Evolutionary conservation across 2,329 filamentous ascomycete species (phyloP).

Genomic region (Ophiostoma quercus): DNA sequence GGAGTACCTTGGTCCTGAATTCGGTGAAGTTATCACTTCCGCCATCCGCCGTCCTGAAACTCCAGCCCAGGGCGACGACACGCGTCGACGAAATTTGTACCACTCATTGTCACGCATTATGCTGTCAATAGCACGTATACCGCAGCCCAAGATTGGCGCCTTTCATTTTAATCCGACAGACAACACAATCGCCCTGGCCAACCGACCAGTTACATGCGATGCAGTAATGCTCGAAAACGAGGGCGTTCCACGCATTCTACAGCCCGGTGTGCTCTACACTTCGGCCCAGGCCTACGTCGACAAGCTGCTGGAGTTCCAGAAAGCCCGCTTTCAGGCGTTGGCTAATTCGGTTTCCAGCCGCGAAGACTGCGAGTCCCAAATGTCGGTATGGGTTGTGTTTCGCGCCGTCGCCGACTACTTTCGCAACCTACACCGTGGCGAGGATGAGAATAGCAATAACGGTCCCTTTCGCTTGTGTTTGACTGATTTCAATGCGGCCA

Average conservation of each 20-base stretch:
- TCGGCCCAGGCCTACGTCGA: slow-evolving; percentile 29
- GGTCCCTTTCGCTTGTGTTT: too few species aligned
- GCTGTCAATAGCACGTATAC: slow-evolving; percentile 32
- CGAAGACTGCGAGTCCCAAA: too few species aligned
- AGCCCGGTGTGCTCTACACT: slow-evolving; percentile 32
- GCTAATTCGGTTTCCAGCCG: too few species aligned
- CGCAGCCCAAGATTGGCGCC: slow-evolving; percentile 31
- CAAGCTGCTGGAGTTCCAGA: slow-evolving; percentile 26
- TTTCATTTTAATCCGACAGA: slow-evolving; percentile 30
- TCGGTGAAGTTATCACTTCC: slow-evolving; percentile 8
- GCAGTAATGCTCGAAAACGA: slow-evolving; percentile 34
- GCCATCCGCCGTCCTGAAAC: not conserved
- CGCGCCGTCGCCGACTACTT: slow-evolving; percentile 22
- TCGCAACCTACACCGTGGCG: too few species aligned
- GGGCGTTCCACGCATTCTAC: slow-evolving; percentile 30
- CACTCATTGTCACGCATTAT: slow-evolving; percentile 27
- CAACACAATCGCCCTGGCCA: slow-evolving; percentile 25
- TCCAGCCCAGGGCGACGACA: too few species aligned
- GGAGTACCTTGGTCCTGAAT: slow-evolving; percentile 16
- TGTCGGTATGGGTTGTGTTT: slow-evolving; percentile 22
- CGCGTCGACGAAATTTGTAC: slow-evolving; percentile 12
- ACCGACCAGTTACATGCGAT: slow-evolving; percentile 26
- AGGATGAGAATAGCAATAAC: too few species aligned
- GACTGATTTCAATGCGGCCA: too few species aligned
- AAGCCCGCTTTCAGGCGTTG: slow-evolving; percentile 13